Evolutionary conservation across 352 stramenopile genomes (phyloP), one percentile per base, ranked within the genome.

Genomic region (Phytophthora citricola): DNA sequence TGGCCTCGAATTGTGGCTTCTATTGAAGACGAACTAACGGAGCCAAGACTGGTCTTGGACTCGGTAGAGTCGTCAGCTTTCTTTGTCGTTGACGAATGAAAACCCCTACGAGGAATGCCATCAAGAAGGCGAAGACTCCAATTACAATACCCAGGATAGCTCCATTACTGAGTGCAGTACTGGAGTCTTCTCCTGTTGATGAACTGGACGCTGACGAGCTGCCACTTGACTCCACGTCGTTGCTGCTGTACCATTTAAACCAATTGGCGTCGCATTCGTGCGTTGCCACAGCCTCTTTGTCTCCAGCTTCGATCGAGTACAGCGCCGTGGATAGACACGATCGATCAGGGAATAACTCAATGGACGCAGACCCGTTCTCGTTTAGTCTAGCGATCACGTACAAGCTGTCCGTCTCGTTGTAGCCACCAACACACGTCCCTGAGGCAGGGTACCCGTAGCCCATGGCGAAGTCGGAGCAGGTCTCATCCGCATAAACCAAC

Each of bases 231-330:
- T 46, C 47, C 9, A 31, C 10, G 17, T 65, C 62, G 62, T 56
- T 65, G 47, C 62, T 70, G 54, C 54, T 70, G 55, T 65, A 65
- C 62, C 62, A 70, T 17, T 17, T 63, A 46, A 38, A 51, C 55
- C 63, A 59, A 51, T 66, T 61, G 20, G 40, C 20, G 8, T 66
- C 56, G 14, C 63, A 71, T n/a, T 55, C 24, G 24, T 71, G 63
- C 1, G 17, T 61, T 27, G 12, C 17, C 3, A 71, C 24, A 11
- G 48, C 44, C 3, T 65, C 43, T 27, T 57, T 43, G 27, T 66
- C 58, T 10, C 15, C 58, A 11, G n/a, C 51, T 32, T 68, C 59
- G 9, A 44, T 24, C 3, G 38, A 31, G 29, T 66, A 27, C 31
- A 63, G 12, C 0, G 63, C 29, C 24, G 44, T 6, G 15, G 48